These are phyloP conservation scores for Penicillium desertorum DNA, from an alignment of 495 filamentous ascomycete species.

Conservation along the genomic window DNA sequence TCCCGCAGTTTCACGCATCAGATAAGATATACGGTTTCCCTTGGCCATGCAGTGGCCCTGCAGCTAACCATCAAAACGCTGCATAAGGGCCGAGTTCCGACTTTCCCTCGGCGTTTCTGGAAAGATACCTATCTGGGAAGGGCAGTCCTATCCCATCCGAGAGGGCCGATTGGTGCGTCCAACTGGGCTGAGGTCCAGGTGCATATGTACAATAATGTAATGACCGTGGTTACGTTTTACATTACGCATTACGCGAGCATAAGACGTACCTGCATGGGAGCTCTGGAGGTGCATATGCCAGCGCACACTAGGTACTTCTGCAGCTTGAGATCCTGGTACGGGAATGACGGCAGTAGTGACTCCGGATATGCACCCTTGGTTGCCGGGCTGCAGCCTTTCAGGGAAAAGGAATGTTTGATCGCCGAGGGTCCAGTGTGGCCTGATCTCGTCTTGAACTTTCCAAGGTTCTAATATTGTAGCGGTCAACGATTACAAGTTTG, in stretches of 20 bases:
- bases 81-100: background rate
- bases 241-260: background rate
- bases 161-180: background rate
- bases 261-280: conserved; percentile 4
- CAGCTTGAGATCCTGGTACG: background rate
- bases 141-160: background rate
- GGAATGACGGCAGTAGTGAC: background rate
- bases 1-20: conserved; percentile 3
- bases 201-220: background rate
- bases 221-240: background rate
- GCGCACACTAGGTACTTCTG: background rate
- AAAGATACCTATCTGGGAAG: conserved; percentile 8
- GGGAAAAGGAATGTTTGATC: background rate
- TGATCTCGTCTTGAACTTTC: background rate
- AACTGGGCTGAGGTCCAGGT: background rate
- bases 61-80: background rate
- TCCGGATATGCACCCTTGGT: background rate
- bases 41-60: conserved; percentile 2
- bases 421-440: background rate
- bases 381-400: background rate
- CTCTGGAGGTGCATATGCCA: conserved; percentile 1
- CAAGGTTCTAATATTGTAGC: background rate
- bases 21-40: conserved; percentile 2
- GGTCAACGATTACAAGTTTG: background rate
- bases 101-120: conserved; percentile 10